Conservation (phyloP, 345 rosid genomes). For the Physaria fendleri region DNA sequence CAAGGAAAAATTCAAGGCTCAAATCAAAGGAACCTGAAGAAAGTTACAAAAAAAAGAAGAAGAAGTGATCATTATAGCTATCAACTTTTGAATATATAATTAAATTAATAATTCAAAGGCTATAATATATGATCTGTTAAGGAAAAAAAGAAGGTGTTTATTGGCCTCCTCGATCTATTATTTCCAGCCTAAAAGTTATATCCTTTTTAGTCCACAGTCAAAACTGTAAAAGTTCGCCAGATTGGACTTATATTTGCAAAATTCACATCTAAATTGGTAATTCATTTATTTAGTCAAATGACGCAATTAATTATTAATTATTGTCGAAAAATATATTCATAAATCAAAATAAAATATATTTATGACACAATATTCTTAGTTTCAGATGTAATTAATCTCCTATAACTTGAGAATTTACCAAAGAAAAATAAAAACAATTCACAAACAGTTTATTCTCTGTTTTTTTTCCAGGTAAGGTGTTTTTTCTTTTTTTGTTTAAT, state of each 20-base stretch:
- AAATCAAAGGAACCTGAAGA: constrained; percentile 15
- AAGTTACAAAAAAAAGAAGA: too few species aligned
- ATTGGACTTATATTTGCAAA: neutral
- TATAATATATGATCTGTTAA: constrained; percentile 11
- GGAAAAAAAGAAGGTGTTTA: neutral
- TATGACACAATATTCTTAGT: too few species aligned
- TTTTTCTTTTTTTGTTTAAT: neutral
- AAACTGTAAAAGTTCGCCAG: constrained; percentile 12
- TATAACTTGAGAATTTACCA: too few species aligned
- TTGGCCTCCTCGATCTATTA: constrained; percentile 26
- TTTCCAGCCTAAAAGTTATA: constrained; percentile 64
- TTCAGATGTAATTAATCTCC: neutral
- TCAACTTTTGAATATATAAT: constrained; percentile 25
- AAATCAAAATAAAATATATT: neutral
- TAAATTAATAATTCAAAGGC: constrained; percentile 20
- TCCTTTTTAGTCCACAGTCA: neutral
- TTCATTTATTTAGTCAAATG: neutral
- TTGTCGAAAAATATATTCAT: neutral
- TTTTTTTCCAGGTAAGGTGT: constrained; percentile 1
- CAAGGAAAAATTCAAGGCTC: neutral
- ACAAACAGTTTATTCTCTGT: neutral
- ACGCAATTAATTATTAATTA: neutral
- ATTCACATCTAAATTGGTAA: neutral
- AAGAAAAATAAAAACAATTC: neutral
- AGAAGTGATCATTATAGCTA: constrained; percentile 32